Base-by-base conservation (phyloP, 1,284 basidiomycete genomes). In the Cutaneotrichosporon cavernicola region DNA sequence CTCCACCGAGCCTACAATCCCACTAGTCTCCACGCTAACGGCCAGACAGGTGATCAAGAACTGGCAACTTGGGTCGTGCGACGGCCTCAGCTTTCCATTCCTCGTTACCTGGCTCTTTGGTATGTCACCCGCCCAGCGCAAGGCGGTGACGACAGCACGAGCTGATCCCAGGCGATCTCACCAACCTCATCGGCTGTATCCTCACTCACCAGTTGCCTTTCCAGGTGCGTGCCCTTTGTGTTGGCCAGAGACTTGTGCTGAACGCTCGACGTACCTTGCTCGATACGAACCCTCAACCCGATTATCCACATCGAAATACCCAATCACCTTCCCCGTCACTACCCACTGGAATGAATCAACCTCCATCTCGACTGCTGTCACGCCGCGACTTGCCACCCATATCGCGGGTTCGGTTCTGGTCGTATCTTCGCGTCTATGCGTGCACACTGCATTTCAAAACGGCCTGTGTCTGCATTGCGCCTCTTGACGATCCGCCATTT, bases 201-300 rank as follows among this genome's bases (percentile, higher is more conserved):
- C 83, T 97, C 60, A 97, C 94, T 1, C 85, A 89, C 72, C 94
- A 97, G 74, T 85, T 97, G n/a, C 92, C 92, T 14, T 97, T 97
- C 80, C 93, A 95, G 81, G 92, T 91, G 76, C 72, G 85, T 75
- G 21, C 21, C 10, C 40, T 43, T 50, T 1, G 8, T 21, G 8
- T 21, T 50, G 40, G 13, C 5, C 13, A 5, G 38, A n/a, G 53
- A 18, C 1, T 21, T 26, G 51, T 53, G 51, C 51, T 53, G 30
- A 53, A 26, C 36, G 34, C 22, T 32, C 30, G 22, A 18, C 18
- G 32, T 40, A 1, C 21, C 10, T 8, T 14, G 14, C 32, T 36
- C 34, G 52, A 14, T 34, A 32, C 40, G 14, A 43, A 36, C 7
- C 34, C 40, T 43, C 40, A 13, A 43, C 10, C 26, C n/a, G 10